Evolutionary conservation across 1,139 yeast species (phyloP).

Genomic region (Saccharomyces pastorianus): DNA sequence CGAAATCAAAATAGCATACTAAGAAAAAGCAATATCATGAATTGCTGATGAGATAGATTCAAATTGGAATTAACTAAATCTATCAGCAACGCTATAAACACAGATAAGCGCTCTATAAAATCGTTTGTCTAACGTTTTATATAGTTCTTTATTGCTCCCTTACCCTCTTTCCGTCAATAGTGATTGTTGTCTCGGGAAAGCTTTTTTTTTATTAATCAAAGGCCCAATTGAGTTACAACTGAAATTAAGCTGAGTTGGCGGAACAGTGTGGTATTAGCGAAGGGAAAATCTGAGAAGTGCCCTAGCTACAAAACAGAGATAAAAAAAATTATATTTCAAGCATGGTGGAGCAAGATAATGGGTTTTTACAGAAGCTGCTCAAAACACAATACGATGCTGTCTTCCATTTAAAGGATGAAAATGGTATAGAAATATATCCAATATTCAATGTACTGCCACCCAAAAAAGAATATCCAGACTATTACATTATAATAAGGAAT

Average conservation of each 20-base stretch:
- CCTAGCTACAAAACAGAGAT: not conserved
- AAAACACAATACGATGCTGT: constrained; percentile 26
- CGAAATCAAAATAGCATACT: not conserved
- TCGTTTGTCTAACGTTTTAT: not conserved
- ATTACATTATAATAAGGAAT: constrained; percentile 55
- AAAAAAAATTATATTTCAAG: not conserved
- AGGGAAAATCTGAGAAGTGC: not conserved
- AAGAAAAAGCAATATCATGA: not conserved
- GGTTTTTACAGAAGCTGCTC: not conserved
- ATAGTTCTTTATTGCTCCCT: not conserved
- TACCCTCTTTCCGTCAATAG: not conserved
- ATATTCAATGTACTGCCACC: constrained; percentile 49
- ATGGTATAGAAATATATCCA: constrained; percentile 37
- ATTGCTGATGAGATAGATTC: not conserved
- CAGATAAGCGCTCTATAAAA: not conserved
- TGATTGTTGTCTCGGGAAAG: constrained; percentile 1
- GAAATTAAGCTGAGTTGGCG: constrained; percentile 1
- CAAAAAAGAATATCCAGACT: constrained; percentile 55
- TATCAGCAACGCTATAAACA: not conserved
- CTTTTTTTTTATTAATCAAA: not conserved
- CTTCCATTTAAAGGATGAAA: constrained; percentile 40
- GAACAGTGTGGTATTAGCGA: constrained; percentile 1
- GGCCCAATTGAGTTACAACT: constrained; percentile 1
- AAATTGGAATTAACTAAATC: not conserved
- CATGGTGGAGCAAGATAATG: not conserved